Percentiles rank a stretch among this genome's conserved stretches.
These are phyloP conservation scores for Irpex rosettiformis DNA, from an alignment of 1,284 basidiomycete genomes.

Conservation along the genomic window DNA sequence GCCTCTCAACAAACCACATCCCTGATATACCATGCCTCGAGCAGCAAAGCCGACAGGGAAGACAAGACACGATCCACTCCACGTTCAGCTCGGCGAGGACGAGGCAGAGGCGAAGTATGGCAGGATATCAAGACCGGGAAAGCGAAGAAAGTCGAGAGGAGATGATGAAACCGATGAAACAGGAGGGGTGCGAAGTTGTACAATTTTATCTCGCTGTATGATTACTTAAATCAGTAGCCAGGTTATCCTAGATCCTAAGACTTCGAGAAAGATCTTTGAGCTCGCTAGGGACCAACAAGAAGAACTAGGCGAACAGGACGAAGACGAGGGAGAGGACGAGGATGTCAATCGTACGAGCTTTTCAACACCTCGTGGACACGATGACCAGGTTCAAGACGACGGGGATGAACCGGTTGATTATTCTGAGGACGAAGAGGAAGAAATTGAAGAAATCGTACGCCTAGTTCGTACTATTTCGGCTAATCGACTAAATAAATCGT, in stretches of 20 bases:
- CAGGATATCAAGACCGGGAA: constrained; percentile 68
- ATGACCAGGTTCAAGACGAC: constrained; percentile 32
- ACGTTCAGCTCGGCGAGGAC: constrained; percentile 77
- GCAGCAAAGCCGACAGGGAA: constrained; percentile 49
- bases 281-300: constrained; percentile 93
- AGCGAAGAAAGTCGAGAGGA: constrained; percentile 58
- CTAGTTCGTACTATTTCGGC: constrained; percentile 7
- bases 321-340: constrained; percentile 46
- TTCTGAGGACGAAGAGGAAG: constrained; percentile 41
- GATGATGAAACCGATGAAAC: constrained; percentile 44
- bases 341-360: constrained; percentile 32
- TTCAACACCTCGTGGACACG: constrained; percentile 29
- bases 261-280: constrained; percentile 87
- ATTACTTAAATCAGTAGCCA: constrained; percentile 26
- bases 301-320: constrained; percentile 66
- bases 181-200: constrained; percentile 45
- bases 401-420: constrained; percentile 48
- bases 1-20: not conserved
- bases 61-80: constrained; percentile 80
- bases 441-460: constrained; percentile 60
- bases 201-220: not conserved
- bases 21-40: constrained; percentile 53
- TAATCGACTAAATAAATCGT: constrained; percentile 9
- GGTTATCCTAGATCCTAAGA: constrained; percentile 81
- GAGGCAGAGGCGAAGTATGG: constrained; percentile 76